Evolutionary conservation across 140 eudicot species (phyloP), one percentile per base, ranked within the genome.

Genomic region (Flaveria floridana): DNA sequence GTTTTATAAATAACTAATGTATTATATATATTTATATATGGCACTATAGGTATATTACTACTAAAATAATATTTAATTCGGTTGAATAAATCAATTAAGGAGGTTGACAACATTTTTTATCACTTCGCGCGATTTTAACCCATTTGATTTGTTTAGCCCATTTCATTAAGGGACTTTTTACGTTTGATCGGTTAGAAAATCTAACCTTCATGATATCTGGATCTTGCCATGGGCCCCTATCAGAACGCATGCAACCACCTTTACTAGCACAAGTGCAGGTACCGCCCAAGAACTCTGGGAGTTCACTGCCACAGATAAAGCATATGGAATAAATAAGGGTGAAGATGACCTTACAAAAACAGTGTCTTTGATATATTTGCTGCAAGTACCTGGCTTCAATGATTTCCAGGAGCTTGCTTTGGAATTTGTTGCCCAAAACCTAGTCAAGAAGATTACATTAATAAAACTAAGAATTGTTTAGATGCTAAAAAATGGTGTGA

Each of bases 171-270:
- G 6, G 7, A 21, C 3, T 2, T 23, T 62, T 25, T 62, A 25
- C 37, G n/a, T 34, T 37, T 64, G 71, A 7, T 28, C 48, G 11
- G 19, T 65, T 14, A 30, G 25, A 66, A 25, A 65, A 61, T 41
- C 57, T 41, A 59, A 82, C 86, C 97, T 88, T 94, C 88, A 90
- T 90, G 58, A 90, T 94, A 6, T 94, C 99, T 28, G 94, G 85
- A 76, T 94, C 96, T 70, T 88, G 89, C 99, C 99, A 94, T 37
- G 99, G 99, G 48, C 99, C 99, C 76, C 79, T 94, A 71, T 94
- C 99, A 16, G 99, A 88, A 76, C 78, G 85, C 99, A 90, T 86
- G 76, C 99, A 94, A 15, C 99, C 99, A 76, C 95, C 99, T 55
- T 84, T 84, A 78, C 79, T 84, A 3, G 87, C 84, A 80, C 99